Evolutionary conservation across 352 stramenopile species (phyloP), one percentile per base, ranked within the genome.

Genomic region (Pythium monospermum): DNA sequence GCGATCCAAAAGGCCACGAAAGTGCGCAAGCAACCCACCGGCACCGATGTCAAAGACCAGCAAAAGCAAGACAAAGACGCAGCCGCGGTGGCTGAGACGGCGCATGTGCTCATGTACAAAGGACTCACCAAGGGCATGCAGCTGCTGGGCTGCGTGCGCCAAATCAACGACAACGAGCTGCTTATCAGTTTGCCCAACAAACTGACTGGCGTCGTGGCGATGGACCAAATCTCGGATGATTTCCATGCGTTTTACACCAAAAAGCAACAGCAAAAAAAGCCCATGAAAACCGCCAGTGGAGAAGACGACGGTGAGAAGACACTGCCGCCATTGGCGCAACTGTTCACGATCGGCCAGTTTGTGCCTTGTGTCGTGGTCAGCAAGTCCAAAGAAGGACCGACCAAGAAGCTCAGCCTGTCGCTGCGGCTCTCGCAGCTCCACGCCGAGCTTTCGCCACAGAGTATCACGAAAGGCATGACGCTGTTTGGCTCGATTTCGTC

Each of bases 101-200:
- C n/a, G n/a, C n/a, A n/a, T n/a, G 55, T 71, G 35, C 61, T 93
- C 15, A 89, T 59, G 40, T 95, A 88, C 69, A 87, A 87, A 53
- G 62, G 56, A 23, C 59, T 93, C 45, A 71, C 59, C 59, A 87
- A 86, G 52, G 74, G 76, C 22, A 61, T 81, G 66, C 59, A 80
- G 46, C 56, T 98, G 16, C 66, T 98, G 18, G 92, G 87, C 21
- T 85, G 85, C 48, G 72, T 98, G 49, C 76, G 88, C 23, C 87
- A 98, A 66, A 67, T 98, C 13, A 85, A 77, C 49, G 75, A 96
- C 48, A 69, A 63, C 28, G 75, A 87, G 54, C 66, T 95, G 31
- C 64, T 98, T 22, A 58, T 98, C 28, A 90, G 71, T 33, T 68
- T 98, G 40, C 93, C 92, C 4, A 98, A 96, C 71, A 96, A 97